Percentiles rank a stretch among this genome's conserved stretches.
Conservation (phyloP, 306 rosid species). For the Quercus alba region DNA sequence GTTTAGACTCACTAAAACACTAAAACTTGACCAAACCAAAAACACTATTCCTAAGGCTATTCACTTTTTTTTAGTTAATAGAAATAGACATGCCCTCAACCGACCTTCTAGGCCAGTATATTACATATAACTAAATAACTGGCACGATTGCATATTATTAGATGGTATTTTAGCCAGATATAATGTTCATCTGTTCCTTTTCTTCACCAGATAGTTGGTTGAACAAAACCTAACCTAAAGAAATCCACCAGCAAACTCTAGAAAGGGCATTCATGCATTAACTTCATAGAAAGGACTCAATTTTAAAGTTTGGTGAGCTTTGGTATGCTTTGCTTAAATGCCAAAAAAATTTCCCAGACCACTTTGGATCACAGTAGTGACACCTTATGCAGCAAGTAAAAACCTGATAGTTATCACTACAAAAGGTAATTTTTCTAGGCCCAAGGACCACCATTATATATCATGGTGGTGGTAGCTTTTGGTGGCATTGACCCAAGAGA, state of each 20-base stretch:
- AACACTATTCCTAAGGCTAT: too few species aligned
- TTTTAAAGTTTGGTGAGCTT: too few species aligned
- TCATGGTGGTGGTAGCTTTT: background rate
- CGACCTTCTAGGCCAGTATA: background rate
- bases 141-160: too few species aligned
- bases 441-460: background rate
- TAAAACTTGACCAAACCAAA: too few species aligned
- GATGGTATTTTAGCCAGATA: background rate
- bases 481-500: background rate
- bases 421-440: background rate
- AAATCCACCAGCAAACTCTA: too few species aligned
- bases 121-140: too few species aligned
- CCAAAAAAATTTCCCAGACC: background rate
- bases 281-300: too few species aligned
- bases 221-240: too few species aligned
- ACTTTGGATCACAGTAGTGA: background rate
- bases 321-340: too few species aligned
- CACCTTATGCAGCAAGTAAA: background rate
- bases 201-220: background rate
- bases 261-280: too few species aligned
- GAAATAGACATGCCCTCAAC: background rate
- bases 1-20: too few species aligned
- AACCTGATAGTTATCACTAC: background rate
- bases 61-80: too few species aligned
- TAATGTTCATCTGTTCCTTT: background rate